phyloP scores from a whole-genome alignment of 1,139 yeast species.

The Blastobotrys arbuscula region DNA sequence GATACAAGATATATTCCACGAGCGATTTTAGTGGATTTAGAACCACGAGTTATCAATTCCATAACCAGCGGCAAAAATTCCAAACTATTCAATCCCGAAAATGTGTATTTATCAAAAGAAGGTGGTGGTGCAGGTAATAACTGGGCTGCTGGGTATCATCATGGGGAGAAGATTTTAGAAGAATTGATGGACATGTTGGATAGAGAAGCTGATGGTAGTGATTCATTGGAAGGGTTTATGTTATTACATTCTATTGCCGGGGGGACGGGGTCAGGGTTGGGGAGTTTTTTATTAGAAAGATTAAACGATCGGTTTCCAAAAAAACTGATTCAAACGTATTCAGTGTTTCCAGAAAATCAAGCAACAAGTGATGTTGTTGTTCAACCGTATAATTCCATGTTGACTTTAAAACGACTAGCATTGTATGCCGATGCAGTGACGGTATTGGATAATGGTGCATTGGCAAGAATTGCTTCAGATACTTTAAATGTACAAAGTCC shows the following conservation, averaged over 20 bases:
- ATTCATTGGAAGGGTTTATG: conserved; percentile 84
- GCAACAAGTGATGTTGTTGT: conserved; percentile 87
- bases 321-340: conserved; percentile 76
- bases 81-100: conserved; percentile 78
- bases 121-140: conserved; percentile 88
- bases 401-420: conserved; percentile 74
- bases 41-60: conserved; percentile 80
- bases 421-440: conserved; percentile 81
- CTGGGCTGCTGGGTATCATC: conserved; percentile 87
- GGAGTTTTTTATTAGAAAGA: conserved; percentile 72
- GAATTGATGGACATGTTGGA: conserved; percentile 76
- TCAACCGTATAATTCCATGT: conserved; percentile 87
- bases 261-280: conserved; percentile 96
- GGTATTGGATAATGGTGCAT: conserved; percentile 85
- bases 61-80: conserved; percentile 48
- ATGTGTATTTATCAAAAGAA: conserved; percentile 67
- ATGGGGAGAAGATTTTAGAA: conserved; percentile 66
- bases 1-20: conserved; percentile 81
- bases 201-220: conserved; percentile 87
- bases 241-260: conserved; percentile 96
- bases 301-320: conserved; percentile 78
- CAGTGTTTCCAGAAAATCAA: conserved; percentile 69
- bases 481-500: conserved; percentile 42
- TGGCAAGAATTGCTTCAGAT: conserved; percentile 58
- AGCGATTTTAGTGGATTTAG: conserved; percentile 77